Conservation (phyloP, 2,329 filamentous ascomycete species). For the Scleromitrula shiraiana region DNA sequence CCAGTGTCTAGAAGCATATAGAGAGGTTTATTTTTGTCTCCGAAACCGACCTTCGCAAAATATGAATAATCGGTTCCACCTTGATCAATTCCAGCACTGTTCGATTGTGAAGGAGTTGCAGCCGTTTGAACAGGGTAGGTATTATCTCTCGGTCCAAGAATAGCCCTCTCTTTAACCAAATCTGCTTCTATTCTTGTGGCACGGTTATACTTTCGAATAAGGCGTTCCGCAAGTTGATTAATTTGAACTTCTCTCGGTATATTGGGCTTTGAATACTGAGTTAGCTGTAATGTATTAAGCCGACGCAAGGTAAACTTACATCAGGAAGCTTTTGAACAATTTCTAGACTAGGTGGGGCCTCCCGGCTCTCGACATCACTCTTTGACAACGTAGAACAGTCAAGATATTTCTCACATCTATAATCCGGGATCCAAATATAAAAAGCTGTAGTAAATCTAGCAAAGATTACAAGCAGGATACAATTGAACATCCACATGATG, state of each 20-base stretch:
- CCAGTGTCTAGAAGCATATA: slow-evolving; percentile 61
- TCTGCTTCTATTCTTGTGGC: slow-evolving; percentile 7
- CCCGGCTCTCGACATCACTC: background rate
- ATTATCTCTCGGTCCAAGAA: slow-evolving; percentile 20
- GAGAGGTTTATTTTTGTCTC: slow-evolving; percentile 45
- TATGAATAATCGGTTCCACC: slow-evolving; percentile 61
- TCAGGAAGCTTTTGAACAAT: slow-evolving; percentile 16
- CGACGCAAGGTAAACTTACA: slow-evolving; percentile 9
- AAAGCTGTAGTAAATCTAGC: slow-evolving; percentile 19
- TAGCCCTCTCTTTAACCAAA: slow-evolving; percentile 2
- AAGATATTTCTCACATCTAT: slow-evolving; percentile 14
- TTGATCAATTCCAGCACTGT: slow-evolving; percentile 50
- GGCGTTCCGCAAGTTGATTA: slow-evolving; percentile 13
- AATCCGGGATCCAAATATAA: slow-evolving; percentile 22
- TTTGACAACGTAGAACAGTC: background rate
- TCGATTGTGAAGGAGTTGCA: slow-evolving; percentile 35
- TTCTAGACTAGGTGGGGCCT: slow-evolving; percentile 10
- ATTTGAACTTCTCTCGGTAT: slow-evolving; percentile 18
- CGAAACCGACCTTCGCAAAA: slow-evolving; percentile 50
- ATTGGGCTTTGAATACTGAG: slow-evolving; percentile 5
- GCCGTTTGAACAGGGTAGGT: slow-evolving; percentile 18
- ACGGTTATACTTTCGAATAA: slow-evolving; percentile 23
- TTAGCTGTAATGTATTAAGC: slow-evolving; percentile 1
- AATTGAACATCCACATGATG: slow-evolving; percentile 1
- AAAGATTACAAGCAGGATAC: background rate